Conservation (phyloP, 2,329 filamentous ascomycete genomes). For the Talaromyces sp. region DNA sequence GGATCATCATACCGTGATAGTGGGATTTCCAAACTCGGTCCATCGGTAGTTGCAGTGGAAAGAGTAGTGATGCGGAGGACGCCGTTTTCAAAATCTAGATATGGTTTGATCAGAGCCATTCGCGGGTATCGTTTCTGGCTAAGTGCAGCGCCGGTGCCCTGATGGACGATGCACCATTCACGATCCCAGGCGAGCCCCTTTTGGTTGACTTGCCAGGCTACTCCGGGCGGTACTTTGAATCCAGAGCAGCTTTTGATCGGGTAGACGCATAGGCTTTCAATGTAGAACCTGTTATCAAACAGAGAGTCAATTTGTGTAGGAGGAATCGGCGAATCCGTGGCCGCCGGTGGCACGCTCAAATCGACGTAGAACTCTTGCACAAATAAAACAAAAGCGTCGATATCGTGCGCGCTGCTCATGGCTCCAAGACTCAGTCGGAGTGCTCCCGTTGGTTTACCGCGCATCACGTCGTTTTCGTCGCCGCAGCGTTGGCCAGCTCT, state of each 20-base stretch:
- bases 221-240: constrained; percentile 60
- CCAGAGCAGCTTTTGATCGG: constrained; percentile 93
- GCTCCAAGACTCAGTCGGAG: constrained; percentile 82
- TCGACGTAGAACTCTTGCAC: constrained; percentile 63
- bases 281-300: constrained; percentile 35
- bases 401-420: constrained; percentile 76
- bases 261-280: constrained; percentile 70
- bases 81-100: constrained; percentile 64
- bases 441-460: constrained; percentile 81
- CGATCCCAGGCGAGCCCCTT: constrained; percentile 92
- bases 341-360: constrained; percentile 11
- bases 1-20: constrained; percentile 25
- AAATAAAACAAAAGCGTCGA: constrained; percentile 67
- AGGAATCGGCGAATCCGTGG: constrained; percentile 15
- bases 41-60: constrained; percentile 25
- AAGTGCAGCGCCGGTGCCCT: constrained; percentile 75
- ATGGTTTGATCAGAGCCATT: constrained; percentile 79
- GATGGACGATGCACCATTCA: constrained; percentile 92
- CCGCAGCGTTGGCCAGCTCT: constrained; percentile 81
- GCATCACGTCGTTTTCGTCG: constrained; percentile 72
- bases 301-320: constrained; percentile 4
- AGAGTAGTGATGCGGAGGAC: constrained; percentile 53
- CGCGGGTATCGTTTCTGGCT: constrained; percentile 83
- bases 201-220: constrained; percentile 67
- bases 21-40: constrained; percentile 31